Percentiles rank a stretch among this genome's conserved stretches.
Evolutionary conservation across 148 eudicot genomes (phyloP).

Genomic region (Rhododendron ovatum): DNA sequence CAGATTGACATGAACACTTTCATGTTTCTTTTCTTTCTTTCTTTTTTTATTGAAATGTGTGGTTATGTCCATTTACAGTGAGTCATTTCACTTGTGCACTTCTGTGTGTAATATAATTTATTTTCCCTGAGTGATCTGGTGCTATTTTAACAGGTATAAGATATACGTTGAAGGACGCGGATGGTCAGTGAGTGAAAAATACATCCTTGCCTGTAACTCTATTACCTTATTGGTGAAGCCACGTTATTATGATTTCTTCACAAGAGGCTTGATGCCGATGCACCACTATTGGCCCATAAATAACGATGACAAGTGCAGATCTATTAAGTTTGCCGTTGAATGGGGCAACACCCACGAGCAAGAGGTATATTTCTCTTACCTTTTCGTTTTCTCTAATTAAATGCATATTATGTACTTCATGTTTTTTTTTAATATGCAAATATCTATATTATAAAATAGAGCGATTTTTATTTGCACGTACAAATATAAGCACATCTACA

Average conservation of each 20-base stretch:
- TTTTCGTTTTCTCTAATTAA: not conserved
- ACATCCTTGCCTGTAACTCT: conserved; percentile 54
- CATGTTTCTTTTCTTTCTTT: no score
- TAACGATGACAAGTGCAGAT: conserved; percentile 66
- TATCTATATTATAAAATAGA: no score
- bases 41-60: no score
- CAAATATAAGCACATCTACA: no score
- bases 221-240: conserved; percentile 37
- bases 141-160: conserved; percentile 30
- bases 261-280: conserved; percentile 45
- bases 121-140: no score
- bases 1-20: no score
- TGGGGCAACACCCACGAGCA: conserved; percentile 72
- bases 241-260: conserved; percentile 47
- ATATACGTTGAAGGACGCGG: conserved; percentile 46
- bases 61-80: conserved; percentile 6
- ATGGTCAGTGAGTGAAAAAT: conserved; percentile 60
- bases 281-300: conserved; percentile 54
- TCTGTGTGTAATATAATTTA: no score
- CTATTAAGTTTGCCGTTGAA: conserved; percentile 80
- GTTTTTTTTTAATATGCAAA: no score
- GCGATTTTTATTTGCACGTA: no score
- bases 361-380: conserved; percentile 38
- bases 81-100: conserved; percentile 82
- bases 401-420: no score